These are phyloP conservation scores for Beauveria sp. DNA, from an alignment of 2,329 filamentous ascomycete species.

Conservation along the genomic window DNA sequence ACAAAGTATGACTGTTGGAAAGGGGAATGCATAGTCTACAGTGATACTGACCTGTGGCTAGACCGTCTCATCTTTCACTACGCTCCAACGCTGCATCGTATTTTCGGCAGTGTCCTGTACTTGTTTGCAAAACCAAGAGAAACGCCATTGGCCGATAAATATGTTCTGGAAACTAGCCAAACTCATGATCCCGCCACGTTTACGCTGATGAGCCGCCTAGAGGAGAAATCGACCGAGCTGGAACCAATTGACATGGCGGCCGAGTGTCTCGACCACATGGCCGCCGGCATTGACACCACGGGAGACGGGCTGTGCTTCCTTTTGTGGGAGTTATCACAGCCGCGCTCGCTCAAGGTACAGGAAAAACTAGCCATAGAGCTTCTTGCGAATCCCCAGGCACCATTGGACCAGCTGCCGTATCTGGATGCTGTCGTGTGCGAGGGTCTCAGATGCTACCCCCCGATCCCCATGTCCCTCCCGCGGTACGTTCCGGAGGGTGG, in stretches of 20 bases:
- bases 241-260: conserved; percentile 51
- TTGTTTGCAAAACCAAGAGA: conserved; percentile 46
- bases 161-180: conserved; percentile 46
- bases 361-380: conserved; percentile 46
- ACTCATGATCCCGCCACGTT: conserved; percentile 41
- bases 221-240: conserved; percentile 40
- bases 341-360: conserved; percentile 44
- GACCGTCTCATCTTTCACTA: conserved; percentile 54
- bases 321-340: conserved; percentile 63
- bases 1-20: conserved; percentile 42
- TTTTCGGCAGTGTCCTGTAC: conserved; percentile 38
- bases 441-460: conserved; percentile 51
- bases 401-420: conserved; percentile 46
- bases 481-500: conserved; percentile 49
- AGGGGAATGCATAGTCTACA: not conserved
- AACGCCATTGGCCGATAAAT: conserved; percentile 51
- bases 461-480: conserved; percentile 61
- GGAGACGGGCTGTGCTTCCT: conserved; percentile 63
- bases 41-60: conserved; percentile 22
- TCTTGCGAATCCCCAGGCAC: conserved; percentile 26
- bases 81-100: conserved; percentile 41
- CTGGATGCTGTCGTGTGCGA: conserved; percentile 58
- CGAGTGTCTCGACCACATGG: conserved; percentile 66
- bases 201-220: conserved; percentile 51
- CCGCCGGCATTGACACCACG: conserved; percentile 64